Evolutionary conservation across 768 basidiomycete genomes (phyloP).

Genomic region (Lanmaoa pseudosensibilis): DNA sequence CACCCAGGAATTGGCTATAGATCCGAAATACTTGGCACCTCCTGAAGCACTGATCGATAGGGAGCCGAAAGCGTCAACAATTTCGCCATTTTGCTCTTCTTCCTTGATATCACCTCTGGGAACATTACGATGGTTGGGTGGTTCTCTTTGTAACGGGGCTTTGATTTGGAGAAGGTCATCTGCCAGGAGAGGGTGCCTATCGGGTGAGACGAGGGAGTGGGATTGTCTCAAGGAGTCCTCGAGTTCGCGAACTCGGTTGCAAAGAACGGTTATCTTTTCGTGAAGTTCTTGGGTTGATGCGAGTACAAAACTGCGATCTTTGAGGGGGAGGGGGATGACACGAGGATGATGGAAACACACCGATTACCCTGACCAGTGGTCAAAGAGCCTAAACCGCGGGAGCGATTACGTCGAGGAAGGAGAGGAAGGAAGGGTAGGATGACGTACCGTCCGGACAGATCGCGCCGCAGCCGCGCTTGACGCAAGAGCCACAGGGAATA

Average conservation of each 20-base stretch:
- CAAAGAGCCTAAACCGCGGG: slow-evolving; percentile 55
- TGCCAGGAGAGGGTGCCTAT: slow-evolving; percentile 63
- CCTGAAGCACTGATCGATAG: slow-evolving; percentile 73
- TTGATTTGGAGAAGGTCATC: slow-evolving; percentile 77
- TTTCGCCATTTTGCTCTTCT: slow-evolving; percentile 63
- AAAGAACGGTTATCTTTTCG: slow-evolving; percentile 76
- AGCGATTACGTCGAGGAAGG: slow-evolving; percentile 20
- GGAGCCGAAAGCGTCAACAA: slow-evolving; percentile 79
- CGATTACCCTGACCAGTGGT: slow-evolving; percentile 84
- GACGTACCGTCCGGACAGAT: slow-evolving; percentile 77
- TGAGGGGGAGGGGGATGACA: background rate
- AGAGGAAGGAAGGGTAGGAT: slow-evolving; percentile 8
- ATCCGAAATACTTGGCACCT: slow-evolving; percentile 73
- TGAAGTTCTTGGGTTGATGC: slow-evolving; percentile 80
- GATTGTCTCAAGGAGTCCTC: slow-evolving; percentile 68
- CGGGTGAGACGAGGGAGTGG: slow-evolving; percentile 56
- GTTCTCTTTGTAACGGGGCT: slow-evolving; percentile 71
- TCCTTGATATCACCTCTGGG: slow-evolving; percentile 47
- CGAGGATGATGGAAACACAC: slow-evolving; percentile 35
- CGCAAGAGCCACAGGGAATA: slow-evolving; percentile 76
- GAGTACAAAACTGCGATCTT: slow-evolving; percentile 60
- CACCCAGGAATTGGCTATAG: slow-evolving; percentile 77
- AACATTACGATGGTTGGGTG: slow-evolving; percentile 42
- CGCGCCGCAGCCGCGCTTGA: slow-evolving; percentile 76
- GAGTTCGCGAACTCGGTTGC: slow-evolving; percentile 70